Base-by-base conservation (phyloP, 2,329 filamentous ascomycete genomes). In the Onygenales sp. region DNA sequence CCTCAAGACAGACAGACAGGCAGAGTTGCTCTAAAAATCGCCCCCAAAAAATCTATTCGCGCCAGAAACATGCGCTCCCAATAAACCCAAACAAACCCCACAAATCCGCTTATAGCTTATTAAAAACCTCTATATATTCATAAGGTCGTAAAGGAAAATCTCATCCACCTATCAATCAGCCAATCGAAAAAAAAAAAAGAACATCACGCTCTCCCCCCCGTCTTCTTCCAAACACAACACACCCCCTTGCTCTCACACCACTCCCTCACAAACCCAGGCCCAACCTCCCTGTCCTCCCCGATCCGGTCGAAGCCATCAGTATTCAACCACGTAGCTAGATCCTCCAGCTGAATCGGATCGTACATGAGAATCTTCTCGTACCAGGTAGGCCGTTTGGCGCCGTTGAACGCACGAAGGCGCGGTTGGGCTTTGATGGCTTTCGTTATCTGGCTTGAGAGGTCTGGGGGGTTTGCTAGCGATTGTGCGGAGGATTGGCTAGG, bases 311-410 rank as follows among this genome's bases (percentile, higher is more conserved):
- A 70, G 27, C 82, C 81, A 10, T 85, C 85, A 3, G 78, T 78
- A 60, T 95, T 96, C 13, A 97, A 71, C 87, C 90, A 97, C 0
- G 74, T 71, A 0, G 91, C 80, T 11, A 98, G 74, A 59, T 96
- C 90, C 69, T 97, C 92, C 0, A 96, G 70, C 1, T 93, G 78
- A 43, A 98, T 86, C 0, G 92, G 89, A 62, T 97, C 91, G 66
- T 94, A 97, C 66, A 97, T 81, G 5, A 97, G 75, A 46, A 98
- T 96, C 71, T 90, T 94, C 69, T 97, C 89, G 61, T 94, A 78
- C 88, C 91, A 97, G 2, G 82, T 89, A 2, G 76, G 77, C 2
- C 66, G 63, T 5, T 62, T 66, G 6, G 67, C 64, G 54, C 77
- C 65, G 7, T 66, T 69, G 2, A 69, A 68, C 5, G 69, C 50